Evolutionary conservation across 331 rosid genomes (phyloP).

Genomic region (Rosa hybrid): DNA sequence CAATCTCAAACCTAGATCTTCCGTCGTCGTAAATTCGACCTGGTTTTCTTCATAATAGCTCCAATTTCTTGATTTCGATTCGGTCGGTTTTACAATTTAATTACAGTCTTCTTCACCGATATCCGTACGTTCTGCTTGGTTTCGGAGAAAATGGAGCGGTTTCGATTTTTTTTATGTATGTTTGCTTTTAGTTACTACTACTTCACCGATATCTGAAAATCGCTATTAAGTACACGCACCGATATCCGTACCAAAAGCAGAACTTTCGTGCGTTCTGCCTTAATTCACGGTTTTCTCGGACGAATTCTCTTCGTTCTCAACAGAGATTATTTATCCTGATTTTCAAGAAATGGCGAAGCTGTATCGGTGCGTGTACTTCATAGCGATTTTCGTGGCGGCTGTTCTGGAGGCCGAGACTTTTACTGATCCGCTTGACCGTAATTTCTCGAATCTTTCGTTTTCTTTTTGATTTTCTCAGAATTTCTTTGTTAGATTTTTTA

Average conservation of each 20-base stretch:
- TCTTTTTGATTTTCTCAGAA: background rate
- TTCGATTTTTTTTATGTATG: no score
- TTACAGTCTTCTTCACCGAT: background rate
- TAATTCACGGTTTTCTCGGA: no score
- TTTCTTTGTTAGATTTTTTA: background rate
- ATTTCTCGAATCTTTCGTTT: conserved; percentile 3
- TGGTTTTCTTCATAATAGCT: background rate
- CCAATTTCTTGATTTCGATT: no score
- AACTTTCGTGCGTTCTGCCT: background rate
- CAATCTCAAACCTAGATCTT: background rate
- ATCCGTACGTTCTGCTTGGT: conserved; percentile 17
- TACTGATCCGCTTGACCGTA: conserved; percentile 61
- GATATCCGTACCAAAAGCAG: background rate
- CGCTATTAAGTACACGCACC: no score
- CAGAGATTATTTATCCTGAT: conserved; percentile 7
- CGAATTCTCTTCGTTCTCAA: conserved; percentile 7
- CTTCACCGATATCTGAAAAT: background rate
- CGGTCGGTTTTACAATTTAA: no score
- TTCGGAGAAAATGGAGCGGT: no score
- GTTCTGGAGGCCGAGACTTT: conserved; percentile 42
- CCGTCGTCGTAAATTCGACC: background rate
- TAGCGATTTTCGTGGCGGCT: conserved; percentile 38
- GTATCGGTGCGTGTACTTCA: conserved; percentile 13
- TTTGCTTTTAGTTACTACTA: background rate
- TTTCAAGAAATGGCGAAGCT: conserved; percentile 41